These are phyloP conservation scores for Adenanthera pavonina DNA, from an alignment of 306 rosid species.

Conservation along the genomic window DNA sequence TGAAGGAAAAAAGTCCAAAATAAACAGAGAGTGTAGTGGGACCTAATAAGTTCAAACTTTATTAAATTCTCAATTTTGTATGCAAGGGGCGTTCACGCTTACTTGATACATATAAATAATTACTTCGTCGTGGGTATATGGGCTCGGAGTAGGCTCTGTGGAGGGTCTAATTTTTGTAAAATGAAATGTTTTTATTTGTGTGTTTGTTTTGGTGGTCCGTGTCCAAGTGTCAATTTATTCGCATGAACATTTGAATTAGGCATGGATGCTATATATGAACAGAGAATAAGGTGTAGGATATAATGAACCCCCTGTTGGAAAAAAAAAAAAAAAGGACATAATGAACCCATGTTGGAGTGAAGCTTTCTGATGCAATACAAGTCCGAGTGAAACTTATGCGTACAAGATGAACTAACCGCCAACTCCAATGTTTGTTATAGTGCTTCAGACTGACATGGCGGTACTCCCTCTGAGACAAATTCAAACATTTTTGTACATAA, in stretches of 20 bases:
- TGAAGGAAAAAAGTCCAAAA: slow-evolving; percentile 44
- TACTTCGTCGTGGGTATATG: slow-evolving; percentile 55
- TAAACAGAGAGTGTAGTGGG: slow-evolving; percentile 31
- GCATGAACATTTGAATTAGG: slow-evolving; percentile 30
- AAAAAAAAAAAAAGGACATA: too few species aligned
- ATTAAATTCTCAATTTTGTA: neutral
- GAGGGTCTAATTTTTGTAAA: slow-evolving; percentile 57
- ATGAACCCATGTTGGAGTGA: slow-evolving; percentile 34
- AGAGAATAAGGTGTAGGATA: slow-evolving; percentile 49
- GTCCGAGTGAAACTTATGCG: slow-evolving; percentile 59
- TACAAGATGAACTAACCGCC: slow-evolving; percentile 63
- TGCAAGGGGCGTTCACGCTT: neutral
- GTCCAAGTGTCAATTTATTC: neutral
- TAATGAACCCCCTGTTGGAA: slow-evolving; percentile 39
- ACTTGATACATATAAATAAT: too few species aligned
- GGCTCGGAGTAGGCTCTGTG: slow-evolving; percentile 55
- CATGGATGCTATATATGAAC: slow-evolving; percentile 65
- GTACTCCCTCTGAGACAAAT: too few species aligned
- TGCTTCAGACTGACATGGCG: slow-evolving; percentile 54
- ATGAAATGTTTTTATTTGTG: slow-evolving; percentile 47
- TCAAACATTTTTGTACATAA: too few species aligned
- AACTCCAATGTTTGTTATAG: too few species aligned
- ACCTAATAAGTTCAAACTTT: slow-evolving; percentile 39
- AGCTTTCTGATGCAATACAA: slow-evolving; percentile 36
- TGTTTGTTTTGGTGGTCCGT: neutral